Conservation (phyloP, 2,329 filamentous ascomycete species). For the Fusarium mangiferae region DNA sequence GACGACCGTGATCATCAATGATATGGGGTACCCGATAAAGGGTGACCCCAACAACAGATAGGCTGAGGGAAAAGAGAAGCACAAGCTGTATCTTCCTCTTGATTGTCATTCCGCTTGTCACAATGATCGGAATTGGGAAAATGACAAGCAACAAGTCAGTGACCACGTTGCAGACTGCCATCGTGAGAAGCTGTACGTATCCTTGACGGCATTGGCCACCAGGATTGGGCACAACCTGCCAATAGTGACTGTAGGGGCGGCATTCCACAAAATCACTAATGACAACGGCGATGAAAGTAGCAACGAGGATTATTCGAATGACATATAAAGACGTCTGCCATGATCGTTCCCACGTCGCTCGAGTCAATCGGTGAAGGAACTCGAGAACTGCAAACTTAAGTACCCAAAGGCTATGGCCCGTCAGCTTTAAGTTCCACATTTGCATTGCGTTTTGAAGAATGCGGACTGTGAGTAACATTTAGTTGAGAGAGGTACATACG, state of each 20-base stretch:
- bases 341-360: constrained; percentile 80
- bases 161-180: constrained; percentile 88
- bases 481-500: constrained; percentile 67
- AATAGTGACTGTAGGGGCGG: constrained; percentile 77
- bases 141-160: constrained; percentile 89
- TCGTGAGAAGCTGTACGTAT: constrained; percentile 86
- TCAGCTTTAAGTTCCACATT: constrained; percentile 39
- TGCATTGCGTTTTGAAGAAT: background rate
- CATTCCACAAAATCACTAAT: constrained; percentile 88
- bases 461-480: background rate
- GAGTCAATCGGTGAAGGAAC: constrained; percentile 88
- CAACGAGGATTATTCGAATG: constrained; percentile 78
- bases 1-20: constrained; percentile 74
- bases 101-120: constrained; percentile 78
- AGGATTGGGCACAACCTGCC: constrained; percentile 87
- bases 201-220: constrained; percentile 87
- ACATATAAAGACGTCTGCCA: constrained; percentile 77
- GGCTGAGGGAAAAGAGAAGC: constrained; percentile 84
- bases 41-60: constrained; percentile 82
- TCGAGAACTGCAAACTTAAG: constrained; percentile 91
- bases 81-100: constrained; percentile 84
- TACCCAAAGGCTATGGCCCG: constrained; percentile 78
- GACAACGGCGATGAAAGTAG: constrained; percentile 84
- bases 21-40: constrained; percentile 84
- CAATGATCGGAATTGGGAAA: constrained; percentile 90